Conservation (phyloP, 805 yeast species). For the Myxozyma nipponensis region DNA sequence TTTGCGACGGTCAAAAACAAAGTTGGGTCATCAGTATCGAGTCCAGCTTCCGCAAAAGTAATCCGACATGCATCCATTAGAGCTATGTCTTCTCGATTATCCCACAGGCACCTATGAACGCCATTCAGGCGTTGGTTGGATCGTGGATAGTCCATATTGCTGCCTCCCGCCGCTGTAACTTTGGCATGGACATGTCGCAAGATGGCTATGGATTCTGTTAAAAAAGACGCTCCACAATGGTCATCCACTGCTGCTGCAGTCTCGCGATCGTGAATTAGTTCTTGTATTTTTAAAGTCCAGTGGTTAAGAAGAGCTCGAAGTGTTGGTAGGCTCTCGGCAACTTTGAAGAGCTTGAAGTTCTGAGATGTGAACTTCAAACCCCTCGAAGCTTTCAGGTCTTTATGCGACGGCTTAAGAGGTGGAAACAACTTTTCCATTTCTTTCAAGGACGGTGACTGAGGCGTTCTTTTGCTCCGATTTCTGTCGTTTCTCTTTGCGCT, state of each 20-base stretch:
- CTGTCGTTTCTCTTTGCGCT: not conserved
- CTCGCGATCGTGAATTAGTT: not conserved
- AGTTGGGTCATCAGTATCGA: not conserved
- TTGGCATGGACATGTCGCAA: not conserved
- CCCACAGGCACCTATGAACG: too few species aligned
- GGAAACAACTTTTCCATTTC: not conserved
- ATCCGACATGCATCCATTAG: not conserved
- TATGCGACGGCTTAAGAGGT: not conserved
- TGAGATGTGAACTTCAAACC: too few species aligned
- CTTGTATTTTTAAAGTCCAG: not conserved
- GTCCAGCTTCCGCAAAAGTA: not conserved
- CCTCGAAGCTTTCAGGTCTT: not conserved
- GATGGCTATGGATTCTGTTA: not conserved
- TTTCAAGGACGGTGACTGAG: not conserved
- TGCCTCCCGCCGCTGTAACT: not conserved
- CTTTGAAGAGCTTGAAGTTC: not conserved
- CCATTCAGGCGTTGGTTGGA: too few species aligned
- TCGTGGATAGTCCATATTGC: not conserved
- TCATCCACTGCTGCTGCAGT: too few species aligned
- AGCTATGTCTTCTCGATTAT: not conserved
- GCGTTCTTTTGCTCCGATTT: not conserved
- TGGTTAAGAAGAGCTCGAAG: not conserved
- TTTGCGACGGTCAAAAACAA: not conserved
- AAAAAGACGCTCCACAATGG: not conserved
- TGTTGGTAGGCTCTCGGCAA: not conserved